A percentile compares a stretch with the other conserved stretches of the same genome.
Conservation (phyloP, 2,329 filamentous ascomycete species). For the Trichoderma asperellum region DNA sequence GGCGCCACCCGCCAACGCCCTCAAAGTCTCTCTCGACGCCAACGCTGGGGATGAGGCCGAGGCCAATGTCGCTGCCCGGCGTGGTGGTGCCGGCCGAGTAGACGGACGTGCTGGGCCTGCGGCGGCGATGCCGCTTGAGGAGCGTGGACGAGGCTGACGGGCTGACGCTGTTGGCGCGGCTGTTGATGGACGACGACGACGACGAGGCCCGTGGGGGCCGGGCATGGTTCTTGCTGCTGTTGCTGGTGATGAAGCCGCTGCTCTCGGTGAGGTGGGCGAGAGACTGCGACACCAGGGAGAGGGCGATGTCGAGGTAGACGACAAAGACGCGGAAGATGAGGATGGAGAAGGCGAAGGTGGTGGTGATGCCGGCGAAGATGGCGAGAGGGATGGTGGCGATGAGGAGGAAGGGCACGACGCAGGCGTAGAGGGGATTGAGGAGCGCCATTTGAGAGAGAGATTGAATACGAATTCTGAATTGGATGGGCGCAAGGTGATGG, state of each 20-base stretch:
- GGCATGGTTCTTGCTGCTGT: slow-evolving; percentile 37
- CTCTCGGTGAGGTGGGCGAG: slow-evolving; percentile 46
- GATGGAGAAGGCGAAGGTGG: slow-evolving; percentile 62
- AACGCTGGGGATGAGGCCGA: slow-evolving; percentile 52
- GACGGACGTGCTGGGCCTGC: slow-evolving; percentile 41
- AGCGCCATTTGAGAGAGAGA: slow-evolving; percentile 49
- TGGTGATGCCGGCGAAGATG: slow-evolving; percentile 66
- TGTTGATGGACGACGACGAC: slow-evolving; percentile 31
- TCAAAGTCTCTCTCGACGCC: slow-evolving; percentile 62
- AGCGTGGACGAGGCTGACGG: slow-evolving; percentile 26
- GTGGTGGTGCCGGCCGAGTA: slow-evolving; percentile 42
- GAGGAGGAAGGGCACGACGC: slow-evolving; percentile 65
- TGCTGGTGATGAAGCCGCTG: slow-evolving; percentile 35
- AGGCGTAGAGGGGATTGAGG: slow-evolving; percentile 57
- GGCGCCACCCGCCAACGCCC: slow-evolving; percentile 62
- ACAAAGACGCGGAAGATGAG: slow-evolving; percentile 63
- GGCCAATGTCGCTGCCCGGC: slow-evolving; percentile 42
- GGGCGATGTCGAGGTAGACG: slow-evolving; percentile 65
- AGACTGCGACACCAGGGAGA: slow-evolving; percentile 61
- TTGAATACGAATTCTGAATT: neutral
- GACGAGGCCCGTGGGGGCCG: slow-evolving; percentile 32
- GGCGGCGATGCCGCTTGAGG: slow-evolving; percentile 39
- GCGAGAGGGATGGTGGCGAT: slow-evolving; percentile 66
- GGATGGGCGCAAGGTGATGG: neutral
- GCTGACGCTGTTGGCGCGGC: slow-evolving; percentile 30